These are phyloP conservation scores for Bombardia bombarda DNA, from an alignment of 495 filamentous ascomycete genomes.

Conservation along the genomic window DNA sequence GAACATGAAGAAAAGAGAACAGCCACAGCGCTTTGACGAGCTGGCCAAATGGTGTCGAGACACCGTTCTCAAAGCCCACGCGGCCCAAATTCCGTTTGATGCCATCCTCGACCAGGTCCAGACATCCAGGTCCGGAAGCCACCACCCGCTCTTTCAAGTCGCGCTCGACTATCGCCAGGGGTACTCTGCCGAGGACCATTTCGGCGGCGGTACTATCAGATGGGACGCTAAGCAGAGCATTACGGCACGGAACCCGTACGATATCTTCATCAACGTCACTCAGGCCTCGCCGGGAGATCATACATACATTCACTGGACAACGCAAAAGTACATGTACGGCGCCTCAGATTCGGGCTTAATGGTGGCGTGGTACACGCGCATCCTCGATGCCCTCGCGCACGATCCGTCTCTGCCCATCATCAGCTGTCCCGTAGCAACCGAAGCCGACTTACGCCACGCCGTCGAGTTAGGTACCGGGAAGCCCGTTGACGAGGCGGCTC, in stretches of 20 bases:
- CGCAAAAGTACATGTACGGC: neutral
- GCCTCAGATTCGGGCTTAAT: neutral
- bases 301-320: neutral
- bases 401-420: neutral
- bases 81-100: slow-evolving; percentile 24
- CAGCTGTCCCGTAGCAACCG: neutral
- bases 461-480: neutral
- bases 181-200: slow-evolving; percentile 1
- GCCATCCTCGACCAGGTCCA: slow-evolving; percentile 26
- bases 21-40: slow-evolving; percentile 6
- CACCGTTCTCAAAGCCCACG: slow-evolving; percentile 5
- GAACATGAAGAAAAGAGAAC: neutral
- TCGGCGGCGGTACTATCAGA: neutral
- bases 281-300: slow-evolving; percentile 1
- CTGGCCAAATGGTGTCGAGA: slow-evolving; percentile 2
- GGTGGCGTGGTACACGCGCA: neutral
- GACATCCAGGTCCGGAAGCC: slow-evolving; percentile 6
- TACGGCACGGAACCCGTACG: slow-evolving; percentile 9
- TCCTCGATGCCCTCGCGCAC: neutral
- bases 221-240: neutral
- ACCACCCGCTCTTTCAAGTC: slow-evolving; percentile 28
- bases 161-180: slow-evolving; percentile 29
- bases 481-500: neutral
- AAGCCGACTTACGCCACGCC: neutral
- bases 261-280: slow-evolving; percentile 15